Evolutionary conservation across 495 filamentous ascomycete genomes (phyloP).

Genomic region (Penicillium cosmopolitanum): DNA sequence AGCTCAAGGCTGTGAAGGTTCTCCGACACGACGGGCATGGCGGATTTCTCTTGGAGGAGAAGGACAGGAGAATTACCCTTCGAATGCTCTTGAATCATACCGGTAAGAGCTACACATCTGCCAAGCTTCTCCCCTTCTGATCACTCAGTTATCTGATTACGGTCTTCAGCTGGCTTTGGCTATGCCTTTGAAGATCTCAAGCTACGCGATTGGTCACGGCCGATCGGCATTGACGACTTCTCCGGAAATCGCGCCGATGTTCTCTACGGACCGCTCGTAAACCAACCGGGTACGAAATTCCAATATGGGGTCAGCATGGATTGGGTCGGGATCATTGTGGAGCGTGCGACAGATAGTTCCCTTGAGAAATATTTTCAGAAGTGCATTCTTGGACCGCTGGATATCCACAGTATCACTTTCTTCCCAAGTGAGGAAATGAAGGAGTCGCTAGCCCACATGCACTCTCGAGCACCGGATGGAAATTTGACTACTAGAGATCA

Average conservation of each 20-base stretch:
- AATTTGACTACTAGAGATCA: constrained; percentile 50
- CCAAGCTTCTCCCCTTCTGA: too few relatives aligned
- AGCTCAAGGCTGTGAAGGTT: constrained; percentile 53
- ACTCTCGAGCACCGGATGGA: constrained; percentile 45
- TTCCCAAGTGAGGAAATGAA: constrained; percentile 57
- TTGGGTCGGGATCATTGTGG: constrained; percentile 61
- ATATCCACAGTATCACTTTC: constrained; percentile 56
- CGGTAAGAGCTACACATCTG: too few relatives aligned
- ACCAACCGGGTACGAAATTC: too few relatives aligned
- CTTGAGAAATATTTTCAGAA: constrained; percentile 60
- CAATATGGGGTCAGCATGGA: constrained; percentile 62
- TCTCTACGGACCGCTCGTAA: not conserved
- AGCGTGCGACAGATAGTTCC: constrained; percentile 51
- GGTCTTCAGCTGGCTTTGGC: too few relatives aligned
- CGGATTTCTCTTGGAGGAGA: constrained; percentile 50
- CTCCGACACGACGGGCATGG: constrained; percentile 49
- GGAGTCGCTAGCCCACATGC: constrained; percentile 52
- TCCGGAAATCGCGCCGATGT: not conserved
- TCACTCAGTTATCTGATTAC: constrained; percentile 52
- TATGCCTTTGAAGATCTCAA: constrained; percentile 46
- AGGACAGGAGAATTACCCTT: constrained; percentile 59
- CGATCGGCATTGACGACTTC: constrained; percentile 58
- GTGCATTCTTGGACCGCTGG: constrained; percentile 61
- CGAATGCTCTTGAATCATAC: constrained; percentile 66
- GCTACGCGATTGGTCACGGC: constrained; percentile 51